Evolutionary conservation across 2,329 filamentous ascomycete species (phyloP), one percentile per base, ranked within the genome.

Genomic region (Botrytis paeoniae): DNA sequence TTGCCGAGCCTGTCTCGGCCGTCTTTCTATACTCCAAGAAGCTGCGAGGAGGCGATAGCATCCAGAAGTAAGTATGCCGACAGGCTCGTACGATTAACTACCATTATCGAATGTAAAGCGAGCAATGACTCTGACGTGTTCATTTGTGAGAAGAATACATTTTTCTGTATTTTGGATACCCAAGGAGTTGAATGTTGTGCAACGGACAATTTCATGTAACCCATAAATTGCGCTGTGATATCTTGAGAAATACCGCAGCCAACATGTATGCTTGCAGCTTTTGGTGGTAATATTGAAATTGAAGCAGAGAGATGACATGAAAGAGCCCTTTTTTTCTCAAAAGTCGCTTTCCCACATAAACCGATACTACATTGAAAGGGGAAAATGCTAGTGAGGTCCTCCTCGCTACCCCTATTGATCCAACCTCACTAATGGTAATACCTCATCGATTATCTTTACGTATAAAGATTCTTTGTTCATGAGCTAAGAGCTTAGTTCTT

Each of bases 341-440:
- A 51, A 10, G 32, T 16, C 12, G 29, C 20, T 37, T 65, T 25
- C 43, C 43, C 32, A 22, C 62, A 64, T 48, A 14, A 64, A 12
- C 45, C 29, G 16, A 37, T 16, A 6, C 37, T 25, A 20, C 35
- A 41, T 68, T 32, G 32, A 66, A 45, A 32, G 45, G 64, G 41
- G 37, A 16, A 39, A 37, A 16, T 39, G 48, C 35, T 57, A 41
- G 35, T 48, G 16, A 41, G 65, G 65, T 57, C 25, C n/a, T 29
- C 7, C 39, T 68, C 65, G 65, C 65, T 68, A 68, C 65, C 65
- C 65, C 65, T 57, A 25, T 68, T 66, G 29, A 12, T 35, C 35
- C 9, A 35, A 39, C 48, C 39, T 68, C 45, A 25, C 22, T 4
- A 62, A 6, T 14, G 16, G 35, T 39, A 8, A 39, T 14, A 14